Conservation (phyloP, 805 yeast species). For the Wickerhamiella siamensis region DNA sequence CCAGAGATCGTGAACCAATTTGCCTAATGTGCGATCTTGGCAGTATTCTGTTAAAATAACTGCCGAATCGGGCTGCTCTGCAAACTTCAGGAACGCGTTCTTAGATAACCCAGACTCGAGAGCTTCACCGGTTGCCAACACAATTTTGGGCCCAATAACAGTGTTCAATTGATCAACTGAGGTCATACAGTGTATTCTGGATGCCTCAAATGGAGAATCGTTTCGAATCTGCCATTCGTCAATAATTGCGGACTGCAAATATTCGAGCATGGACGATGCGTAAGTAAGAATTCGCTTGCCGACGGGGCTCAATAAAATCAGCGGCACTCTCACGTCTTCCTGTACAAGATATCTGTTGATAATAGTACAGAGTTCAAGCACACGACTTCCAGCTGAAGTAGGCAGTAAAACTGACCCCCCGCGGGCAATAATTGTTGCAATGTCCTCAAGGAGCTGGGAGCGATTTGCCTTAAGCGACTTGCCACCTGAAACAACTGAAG, state of each 20-base stretch:
- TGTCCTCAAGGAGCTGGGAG: slow-evolving; percentile 45
- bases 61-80: slow-evolving; percentile 52
- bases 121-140: slow-evolving; percentile 60
- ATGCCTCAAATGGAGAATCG: slow-evolving; percentile 67
- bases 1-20: slow-evolving; percentile 31
- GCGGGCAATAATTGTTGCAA: slow-evolving; percentile 49
- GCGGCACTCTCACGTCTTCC: slow-evolving; percentile 36
- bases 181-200: slow-evolving; percentile 41
- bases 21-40: slow-evolving; percentile 33
- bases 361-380: slow-evolving; percentile 61
- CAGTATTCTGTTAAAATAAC: slow-evolving; percentile 62
- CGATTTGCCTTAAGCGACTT: slow-evolving; percentile 41
- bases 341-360: slow-evolving; percentile 53
- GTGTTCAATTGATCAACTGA: slow-evolving; percentile 34
- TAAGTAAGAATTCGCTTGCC: slow-evolving; percentile 66
- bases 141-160: slow-evolving; percentile 43
- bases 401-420: slow-evolving; percentile 81
- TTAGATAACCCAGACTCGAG: slow-evolving; percentile 46
- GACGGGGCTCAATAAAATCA: slow-evolving; percentile 54
- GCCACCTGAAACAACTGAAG: slow-evolving; percentile 44
- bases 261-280: slow-evolving; percentile 83
- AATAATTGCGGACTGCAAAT: slow-evolving; percentile 85
- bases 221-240: slow-evolving; percentile 70
- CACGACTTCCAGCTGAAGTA: slow-evolving; percentile 63
- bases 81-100: slow-evolving; percentile 27